phyloP scores from a whole-genome alignment of 1,284 basidiomycete species.

The Malassezia arunalokei region DNA sequence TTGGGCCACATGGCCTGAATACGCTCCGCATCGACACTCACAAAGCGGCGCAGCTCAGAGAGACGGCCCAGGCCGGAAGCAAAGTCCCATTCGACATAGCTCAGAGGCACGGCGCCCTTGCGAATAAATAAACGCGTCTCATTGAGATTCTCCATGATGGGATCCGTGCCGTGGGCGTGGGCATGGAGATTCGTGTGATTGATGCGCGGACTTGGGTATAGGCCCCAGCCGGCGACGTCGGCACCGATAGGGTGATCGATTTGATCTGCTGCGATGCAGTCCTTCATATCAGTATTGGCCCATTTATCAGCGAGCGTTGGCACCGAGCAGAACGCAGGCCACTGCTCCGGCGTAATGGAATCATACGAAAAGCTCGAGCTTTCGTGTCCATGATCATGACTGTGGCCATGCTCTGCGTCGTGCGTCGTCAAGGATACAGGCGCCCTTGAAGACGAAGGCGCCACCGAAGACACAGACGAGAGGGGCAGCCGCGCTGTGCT shows the following conservation, averaged over 20 bases:
- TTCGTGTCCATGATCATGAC: not conserved
- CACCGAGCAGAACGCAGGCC: conserved; percentile 8
- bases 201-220: conserved; percentile 3
- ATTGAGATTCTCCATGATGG: conserved; percentile 20
- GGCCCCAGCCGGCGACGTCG: not conserved
- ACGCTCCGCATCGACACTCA: conserved; percentile 15
- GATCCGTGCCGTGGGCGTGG: conserved; percentile 1
- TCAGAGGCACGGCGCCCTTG: conserved; percentile 41
- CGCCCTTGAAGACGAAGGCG: too few species aligned
- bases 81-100: conserved; percentile 44
- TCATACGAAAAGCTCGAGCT: not conserved
- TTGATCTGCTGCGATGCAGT: conserved; percentile 11
- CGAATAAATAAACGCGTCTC: conserved; percentile 29
- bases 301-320: not conserved
- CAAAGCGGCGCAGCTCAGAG: conserved; percentile 25
- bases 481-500: not conserved
- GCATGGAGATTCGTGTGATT: conserved; percentile 1
- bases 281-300: not conserved
- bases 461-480: too few species aligned
- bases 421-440: too few species aligned
- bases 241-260: conserved; percentile 3
- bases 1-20: conserved; percentile 15
- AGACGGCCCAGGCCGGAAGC: conserved; percentile 22
- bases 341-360: not conserved
- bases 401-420: not conserved